Evolutionary conservation across 345 rosid genomes (phyloP).

Genomic region (Euphorbia pulcherrima): DNA sequence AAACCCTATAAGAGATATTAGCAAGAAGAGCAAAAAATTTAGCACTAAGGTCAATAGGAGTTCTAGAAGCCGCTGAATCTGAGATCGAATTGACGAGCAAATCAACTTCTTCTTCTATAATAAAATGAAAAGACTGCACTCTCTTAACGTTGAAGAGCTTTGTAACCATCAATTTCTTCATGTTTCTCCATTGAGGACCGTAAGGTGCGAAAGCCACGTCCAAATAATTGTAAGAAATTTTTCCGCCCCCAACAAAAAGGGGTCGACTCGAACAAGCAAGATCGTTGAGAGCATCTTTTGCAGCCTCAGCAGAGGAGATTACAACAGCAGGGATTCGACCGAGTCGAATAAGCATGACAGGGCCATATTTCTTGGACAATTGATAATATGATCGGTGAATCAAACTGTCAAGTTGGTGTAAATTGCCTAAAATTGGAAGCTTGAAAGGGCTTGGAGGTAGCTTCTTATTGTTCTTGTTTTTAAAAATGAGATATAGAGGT

Average conservation of each 20-base stretch:
- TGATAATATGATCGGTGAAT: too few relatives aligned
- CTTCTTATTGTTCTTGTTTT: neutral
- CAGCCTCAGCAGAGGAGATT: too few relatives aligned
- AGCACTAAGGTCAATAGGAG: slow-evolving; percentile 11
- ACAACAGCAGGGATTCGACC: too few relatives aligned
- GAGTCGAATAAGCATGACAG: too few relatives aligned
- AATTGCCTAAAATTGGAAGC: slow-evolving; percentile 16
- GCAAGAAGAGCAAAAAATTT: slow-evolving; percentile 2
- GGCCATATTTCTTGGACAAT: too few relatives aligned
- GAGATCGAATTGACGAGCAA: slow-evolving; percentile 4
- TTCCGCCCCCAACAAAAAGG: neutral
- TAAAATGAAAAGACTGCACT: too few relatives aligned
- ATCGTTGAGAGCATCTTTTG: too few relatives aligned
- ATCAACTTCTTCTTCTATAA: neutral
- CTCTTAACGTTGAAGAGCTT: too few relatives aligned
- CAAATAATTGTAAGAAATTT: slow-evolving; percentile 12
- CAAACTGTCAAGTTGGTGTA: too few relatives aligned
- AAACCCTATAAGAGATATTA: slow-evolving; percentile 6
- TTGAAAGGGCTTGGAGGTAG: slow-evolving; percentile 18
- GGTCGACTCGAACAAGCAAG: slow-evolving; percentile 20
- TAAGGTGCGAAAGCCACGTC: slow-evolving; percentile 24
- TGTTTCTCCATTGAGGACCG: slow-evolving; percentile 17
- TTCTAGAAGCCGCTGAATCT: neutral
- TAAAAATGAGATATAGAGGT: neutral
- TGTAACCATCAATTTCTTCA: too few relatives aligned